Base-by-base conservation (phyloP, 2,329 filamentous ascomycete species). In the Cyphellophora europaea region DNA sequence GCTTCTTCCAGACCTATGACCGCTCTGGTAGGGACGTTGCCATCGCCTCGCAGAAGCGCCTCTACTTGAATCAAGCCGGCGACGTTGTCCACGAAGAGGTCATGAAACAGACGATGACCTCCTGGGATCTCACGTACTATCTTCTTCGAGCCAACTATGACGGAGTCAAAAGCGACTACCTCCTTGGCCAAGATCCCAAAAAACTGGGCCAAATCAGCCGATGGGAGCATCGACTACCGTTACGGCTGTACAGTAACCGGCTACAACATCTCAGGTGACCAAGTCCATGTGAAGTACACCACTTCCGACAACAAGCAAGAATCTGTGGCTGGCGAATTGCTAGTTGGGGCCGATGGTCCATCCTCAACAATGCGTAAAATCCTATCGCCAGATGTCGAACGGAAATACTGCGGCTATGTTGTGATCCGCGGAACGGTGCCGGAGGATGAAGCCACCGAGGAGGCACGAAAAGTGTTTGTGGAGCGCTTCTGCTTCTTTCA, bases 361-460 rank as follows among this genome's bases (percentile, higher is more conserved):
- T 43, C 43, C 32, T 49, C 44, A 3, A 46, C 40, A 6, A 36
- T 50, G 21, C 40, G 46, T 6, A 41, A 43, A 28, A 41, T 48
- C 12, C 23, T 49, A 10, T 40, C 35, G 19, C 40, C 45, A 1
- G 35, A 40, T 14, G 36, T 41, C 17, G 34, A 38, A 19, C 29
- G 42, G 18, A 40, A 43, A 15, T 51, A 50, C 32, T 42, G 43
- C 5, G 61, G 63, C 2, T 66, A 67, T 48, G 59, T 59, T 41
- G 61, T 59, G 3, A 55, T 63, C 15, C 50, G 65, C 6, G 65
- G 63, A 2, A 65, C 60, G 0, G 48, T 67, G 3, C 48, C 42
- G 2, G 64, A 68, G 41, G 35, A 43, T n/a, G 54, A 59, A 21
- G 54, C 58, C 3, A 58, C 54, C 16, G 50, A 53, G 13, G 42